Evolutionary conservation across 1,139 yeast species (phyloP).

Genomic region (Diutina mesorugosa): DNA sequence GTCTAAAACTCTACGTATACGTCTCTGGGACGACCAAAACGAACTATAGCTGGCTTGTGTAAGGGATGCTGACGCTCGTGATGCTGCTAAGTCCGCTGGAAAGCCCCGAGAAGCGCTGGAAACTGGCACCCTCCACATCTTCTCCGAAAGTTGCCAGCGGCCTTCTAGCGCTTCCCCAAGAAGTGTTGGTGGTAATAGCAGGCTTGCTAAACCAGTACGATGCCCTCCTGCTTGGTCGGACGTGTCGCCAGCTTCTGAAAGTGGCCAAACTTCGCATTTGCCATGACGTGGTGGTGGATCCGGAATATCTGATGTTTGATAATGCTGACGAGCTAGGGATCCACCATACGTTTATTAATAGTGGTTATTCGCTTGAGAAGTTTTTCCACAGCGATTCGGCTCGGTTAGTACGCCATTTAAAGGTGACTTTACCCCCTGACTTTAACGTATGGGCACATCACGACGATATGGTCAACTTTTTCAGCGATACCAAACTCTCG

Average conservation of each 20-base stretch:
- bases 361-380: background rate
- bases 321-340: background rate
- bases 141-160: background rate
- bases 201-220: background rate
- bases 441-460: background rate
- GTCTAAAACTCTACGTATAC: too few relatives aligned
- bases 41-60: too few relatives aligned
- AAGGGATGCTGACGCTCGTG: background rate
- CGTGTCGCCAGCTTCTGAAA: background rate
- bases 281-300: background rate
- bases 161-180: background rate
- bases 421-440: background rate
- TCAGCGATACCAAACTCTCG: background rate
- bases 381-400: background rate
- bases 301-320: background rate
- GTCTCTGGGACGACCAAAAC: too few relatives aligned
- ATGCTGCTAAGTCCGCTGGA: background rate
- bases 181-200: background rate
- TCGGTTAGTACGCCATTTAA: background rate
- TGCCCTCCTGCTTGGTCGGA: background rate
- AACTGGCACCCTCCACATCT: background rate
- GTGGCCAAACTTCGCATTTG: background rate
- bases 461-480: background rate
- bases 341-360: background rate
- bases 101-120: background rate